Evolutionary conservation across 1,284 basidiomycete genomes (phyloP), one percentile per base, ranked within the genome.

Genomic region (Leccinum holopus): DNA sequence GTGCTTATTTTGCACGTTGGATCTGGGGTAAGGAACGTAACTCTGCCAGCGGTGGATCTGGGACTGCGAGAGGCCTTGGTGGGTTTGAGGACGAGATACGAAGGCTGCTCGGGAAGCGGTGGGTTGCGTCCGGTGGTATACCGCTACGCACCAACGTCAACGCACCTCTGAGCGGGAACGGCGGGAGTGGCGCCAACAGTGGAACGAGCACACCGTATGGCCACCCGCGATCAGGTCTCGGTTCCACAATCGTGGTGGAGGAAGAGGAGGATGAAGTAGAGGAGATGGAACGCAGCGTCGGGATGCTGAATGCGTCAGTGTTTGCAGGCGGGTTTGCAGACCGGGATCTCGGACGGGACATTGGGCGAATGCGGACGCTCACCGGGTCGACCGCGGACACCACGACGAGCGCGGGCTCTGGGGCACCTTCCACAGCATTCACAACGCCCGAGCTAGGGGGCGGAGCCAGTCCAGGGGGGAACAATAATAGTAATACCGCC

Each of bases 51-150:
- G 66, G 70, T 32, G 76, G 66, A 65, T 74, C 66, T 65, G 74
- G 51, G 61, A 70, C 59, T 7, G 79, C 75, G 0, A 70, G 78
- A 16, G 82, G 84, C 0, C 77, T 85, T 5, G 81, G 82, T 25
- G 85, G 84, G 30, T 92, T 88, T 67, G 91, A 93, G 71, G 91
- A 92, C 61, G 91, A 92, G 73, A 83, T 92, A 57, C 79, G 84
- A 63, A 75, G 88, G 66, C 68, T 92, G 58, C 77, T 91, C 37
- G 82, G 82, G 54, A 90, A 89, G 75, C 79, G 89, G 51, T 92
- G 90, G 90, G 81, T 85, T 2, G 80, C 84, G 8, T 84, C 80
- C 1, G 83, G 85, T 12, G 84, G 83, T 2, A 76, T 76, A 16
- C 81, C 83, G 2, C 65, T 86, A 32, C 79, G 85, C 61, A 88